Percentiles rank a stretch among this genome's conserved stretches.
phyloP scores from a whole-genome alignment of 345 rosid genomes.

The Melaleuca quinquenervia region DNA sequence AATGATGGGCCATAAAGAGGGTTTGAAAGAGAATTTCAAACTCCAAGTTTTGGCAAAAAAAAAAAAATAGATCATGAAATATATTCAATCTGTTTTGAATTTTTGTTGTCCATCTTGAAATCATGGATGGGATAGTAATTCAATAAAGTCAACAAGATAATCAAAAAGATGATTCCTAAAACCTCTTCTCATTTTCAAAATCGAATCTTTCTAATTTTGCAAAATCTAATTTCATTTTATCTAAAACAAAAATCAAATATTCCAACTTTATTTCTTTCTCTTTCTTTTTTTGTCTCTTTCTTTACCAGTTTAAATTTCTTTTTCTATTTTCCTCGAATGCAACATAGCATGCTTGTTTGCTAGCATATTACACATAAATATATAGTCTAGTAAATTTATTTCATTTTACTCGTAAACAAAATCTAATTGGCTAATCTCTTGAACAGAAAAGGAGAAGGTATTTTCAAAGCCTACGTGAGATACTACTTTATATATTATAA shows the following conservation, averaged over 20 bases:
- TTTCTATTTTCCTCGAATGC: background rate
- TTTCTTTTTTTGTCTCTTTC: background rate
- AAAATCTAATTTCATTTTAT: background rate
- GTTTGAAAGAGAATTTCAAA: background rate
- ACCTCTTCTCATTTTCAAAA: background rate
- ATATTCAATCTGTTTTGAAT: background rate
- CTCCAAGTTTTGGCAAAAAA: background rate
- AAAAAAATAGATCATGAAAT: background rate
- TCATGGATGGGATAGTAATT: background rate
- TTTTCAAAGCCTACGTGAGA: background rate
- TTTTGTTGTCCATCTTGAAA: background rate
- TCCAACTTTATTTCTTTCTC: background rate
- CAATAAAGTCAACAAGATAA: background rate
- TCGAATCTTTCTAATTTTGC: background rate
- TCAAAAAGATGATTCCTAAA: background rate
- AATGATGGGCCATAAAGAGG: background rate
- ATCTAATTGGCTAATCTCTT: background rate
- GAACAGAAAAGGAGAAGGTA: background rate
- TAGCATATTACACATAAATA: too few species aligned
- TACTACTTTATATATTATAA: background rate
- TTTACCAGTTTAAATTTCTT: background rate
- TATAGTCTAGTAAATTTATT: background rate
- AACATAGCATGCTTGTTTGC: background rate
- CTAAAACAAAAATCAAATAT: background rate
- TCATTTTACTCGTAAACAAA: background rate